phyloP scores from a whole-genome alignment of 768 basidiomycete genomes.

The Leccinum variicolor region DNA sequence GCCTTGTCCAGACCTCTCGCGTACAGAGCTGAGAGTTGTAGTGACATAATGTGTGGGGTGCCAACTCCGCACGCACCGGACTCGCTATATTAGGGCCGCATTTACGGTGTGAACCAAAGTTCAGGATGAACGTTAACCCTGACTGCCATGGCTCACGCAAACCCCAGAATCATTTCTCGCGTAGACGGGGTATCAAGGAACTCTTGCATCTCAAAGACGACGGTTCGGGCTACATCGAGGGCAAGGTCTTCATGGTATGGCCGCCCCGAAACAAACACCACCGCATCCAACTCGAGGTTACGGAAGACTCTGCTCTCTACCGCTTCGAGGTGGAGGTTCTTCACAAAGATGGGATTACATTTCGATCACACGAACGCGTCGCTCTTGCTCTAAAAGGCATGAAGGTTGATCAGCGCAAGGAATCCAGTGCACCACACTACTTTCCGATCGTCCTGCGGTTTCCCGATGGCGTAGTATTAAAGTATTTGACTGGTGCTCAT shows the following conservation, averaged over 20 bases:
- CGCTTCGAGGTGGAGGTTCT: conserved; percentile 40
- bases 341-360: conserved; percentile 32
- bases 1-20: conserved; percentile 36
- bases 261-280: conserved; percentile 25
- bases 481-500: conserved; percentile 32
- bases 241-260: conserved; percentile 47
- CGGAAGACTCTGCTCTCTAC: conserved; percentile 12
- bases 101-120: not conserved
- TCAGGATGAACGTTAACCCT: conserved; percentile 8
- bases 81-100: not conserved
- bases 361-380: conserved; percentile 42
- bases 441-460: conserved; percentile 44
- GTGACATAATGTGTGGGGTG: conserved; percentile 16
- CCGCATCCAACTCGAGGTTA: conserved; percentile 31
- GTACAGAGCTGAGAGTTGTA: conserved; percentile 39
- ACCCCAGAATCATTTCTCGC: conserved; percentile 19
- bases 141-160: not conserved
- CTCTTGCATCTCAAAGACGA: conserved; percentile 30
- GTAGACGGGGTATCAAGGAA: conserved; percentile 30
- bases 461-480: conserved; percentile 40
- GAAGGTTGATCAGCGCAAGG: conserved; percentile 28
- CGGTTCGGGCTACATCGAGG: conserved; percentile 39
- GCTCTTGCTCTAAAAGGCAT: conserved; percentile 48
- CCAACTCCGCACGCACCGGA: too few relatives aligned
- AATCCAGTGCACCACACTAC: conserved; percentile 27